Conservation (phyloP, 805 yeast genomes). For the Candida awuae region DNA sequence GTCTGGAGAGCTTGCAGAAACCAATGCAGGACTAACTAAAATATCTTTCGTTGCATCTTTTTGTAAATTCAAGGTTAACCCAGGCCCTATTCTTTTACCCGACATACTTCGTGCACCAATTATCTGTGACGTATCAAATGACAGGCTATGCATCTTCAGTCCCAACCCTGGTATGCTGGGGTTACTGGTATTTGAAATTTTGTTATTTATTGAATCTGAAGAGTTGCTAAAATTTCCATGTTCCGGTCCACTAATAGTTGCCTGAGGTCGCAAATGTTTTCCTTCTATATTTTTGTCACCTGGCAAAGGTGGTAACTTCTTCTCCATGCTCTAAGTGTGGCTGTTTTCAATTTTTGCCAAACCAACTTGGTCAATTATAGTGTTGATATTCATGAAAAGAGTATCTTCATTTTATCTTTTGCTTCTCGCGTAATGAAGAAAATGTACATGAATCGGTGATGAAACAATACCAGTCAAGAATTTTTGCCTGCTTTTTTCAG, state of each 20-base stretch:
- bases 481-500: background rate
- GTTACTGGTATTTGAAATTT: background rate
- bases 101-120: background rate
- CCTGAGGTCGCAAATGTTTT: background rate
- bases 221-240: no score
- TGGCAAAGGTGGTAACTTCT: slow-evolving; percentile 8
- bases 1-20: slow-evolving; percentile 10
- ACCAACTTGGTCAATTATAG: no score
- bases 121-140: background rate
- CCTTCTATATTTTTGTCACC: background rate
- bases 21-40: slow-evolving; percentile 5
- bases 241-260: no score
- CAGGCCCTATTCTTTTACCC: background rate
- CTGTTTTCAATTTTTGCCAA: no score
- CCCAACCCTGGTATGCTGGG: no score
- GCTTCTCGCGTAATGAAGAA: no score
- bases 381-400: no score
- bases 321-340: background rate
- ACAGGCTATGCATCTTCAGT: background rate
- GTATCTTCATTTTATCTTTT: no score
- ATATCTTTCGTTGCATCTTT: background rate
- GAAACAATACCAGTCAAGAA: no score
- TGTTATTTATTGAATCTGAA: background rate
- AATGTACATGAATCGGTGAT: no score
- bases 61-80: background rate